Evolutionary conservation across 1,284 basidiomycete genomes (phyloP), one percentile per base, ranked within the genome.

Genomic region (Apiotrichum sp.): DNA sequence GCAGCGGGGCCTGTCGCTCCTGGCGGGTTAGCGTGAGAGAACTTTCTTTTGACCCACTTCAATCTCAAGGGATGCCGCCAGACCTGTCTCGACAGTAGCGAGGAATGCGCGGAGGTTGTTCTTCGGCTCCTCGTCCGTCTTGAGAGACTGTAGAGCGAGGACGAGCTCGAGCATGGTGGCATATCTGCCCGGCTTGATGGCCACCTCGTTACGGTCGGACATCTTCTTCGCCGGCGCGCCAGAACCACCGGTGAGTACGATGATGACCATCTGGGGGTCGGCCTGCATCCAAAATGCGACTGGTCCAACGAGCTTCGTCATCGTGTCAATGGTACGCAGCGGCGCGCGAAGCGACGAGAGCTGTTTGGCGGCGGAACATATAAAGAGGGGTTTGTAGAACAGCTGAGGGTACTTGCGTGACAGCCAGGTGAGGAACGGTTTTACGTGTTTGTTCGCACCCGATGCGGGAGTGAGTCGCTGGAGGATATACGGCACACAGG

Each of bases 381-480:
- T 74, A 69, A 89, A 88, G 31, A 91, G 76, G 1, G 86, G 84
- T 66, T 86, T 87, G 78, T 84, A 88, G 71, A 89, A 85, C 0
- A 85, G 62, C 57, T 83, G 83, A 1, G 87, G 85, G 64, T 84
- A 61, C 1, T 50, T 7, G 8, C 44, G 54, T 0, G 62, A 48
- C 3, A 71, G 64, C 59, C 59, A 69, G 5, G 32, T 33, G 22
- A 71, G 57, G 52, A 72, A 68, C 4, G 59, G 50, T n/a, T 54
- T 54, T 35, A 59, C 45, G 2, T 51, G 54, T 6, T 42, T 35
- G 34, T 48, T 45, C 10, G 51, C 39, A 4, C 34, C 41, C 3
- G 32, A 55, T 10, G 57, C 44, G 6, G 38, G n/a, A 0, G 59
- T 56, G 11, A 66, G 39, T 2, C 59, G 55, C 58, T 62, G 32